Percentiles rank a stretch among this genome's conserved stretches.
phyloP scores from a whole-genome alignment of 306 rosid species.

The Rubus parviflorus region DNA sequence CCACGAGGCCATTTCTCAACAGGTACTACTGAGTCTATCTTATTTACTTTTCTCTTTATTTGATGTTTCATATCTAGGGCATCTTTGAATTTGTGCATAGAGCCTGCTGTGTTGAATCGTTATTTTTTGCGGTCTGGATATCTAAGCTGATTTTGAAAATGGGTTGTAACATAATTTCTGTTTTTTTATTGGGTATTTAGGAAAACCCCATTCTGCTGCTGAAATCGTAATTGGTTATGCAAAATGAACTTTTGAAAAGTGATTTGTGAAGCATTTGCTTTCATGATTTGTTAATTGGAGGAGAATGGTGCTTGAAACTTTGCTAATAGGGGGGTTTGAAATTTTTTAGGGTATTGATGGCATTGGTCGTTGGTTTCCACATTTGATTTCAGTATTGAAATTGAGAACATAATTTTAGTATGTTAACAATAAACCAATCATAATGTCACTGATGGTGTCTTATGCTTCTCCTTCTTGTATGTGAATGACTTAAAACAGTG shows the following conservation, averaged over 20 bases:
- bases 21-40: conserved; percentile 42
- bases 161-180: too few species aligned
- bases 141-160: too few species aligned
- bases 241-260: neutral
- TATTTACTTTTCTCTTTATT: neutral
- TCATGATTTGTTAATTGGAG: neutral
- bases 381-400: neutral
- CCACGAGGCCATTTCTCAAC: conserved; percentile 59
- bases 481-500: neutral
- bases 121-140: too few species aligned
- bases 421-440: too few species aligned
- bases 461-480: neutral
- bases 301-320: neutral
- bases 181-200: too few species aligned
- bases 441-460: neutral
- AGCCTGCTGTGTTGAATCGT: too few species aligned
- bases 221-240: neutral
- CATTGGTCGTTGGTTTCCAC: neutral
- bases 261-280: neutral
- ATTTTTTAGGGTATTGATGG: neutral
- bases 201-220: too few species aligned
- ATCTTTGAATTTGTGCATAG: conserved; percentile 4
- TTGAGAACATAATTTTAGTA: neutral
- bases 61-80: neutral
- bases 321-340: neutral